Evolutionary conservation across 2,329 filamentous ascomycete genomes (phyloP).

Genomic region (Colletotrichum sp.): DNA sequence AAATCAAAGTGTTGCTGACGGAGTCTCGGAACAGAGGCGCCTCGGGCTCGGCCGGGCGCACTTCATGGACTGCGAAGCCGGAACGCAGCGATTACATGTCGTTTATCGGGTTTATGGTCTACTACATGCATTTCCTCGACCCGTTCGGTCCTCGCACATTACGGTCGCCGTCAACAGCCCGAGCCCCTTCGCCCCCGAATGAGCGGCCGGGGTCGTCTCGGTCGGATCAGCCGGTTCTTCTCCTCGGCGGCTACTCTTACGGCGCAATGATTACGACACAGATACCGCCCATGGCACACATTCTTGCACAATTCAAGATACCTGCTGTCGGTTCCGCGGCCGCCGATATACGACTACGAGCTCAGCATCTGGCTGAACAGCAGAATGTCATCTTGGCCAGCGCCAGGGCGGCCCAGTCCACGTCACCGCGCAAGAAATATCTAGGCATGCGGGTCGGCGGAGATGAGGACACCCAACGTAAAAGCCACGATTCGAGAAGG

Average conservation of each 20-base stretch:
- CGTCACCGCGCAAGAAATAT: constrained; percentile 24
- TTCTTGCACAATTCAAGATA: constrained; percentile 63
- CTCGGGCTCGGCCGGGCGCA: constrained; percentile 72
- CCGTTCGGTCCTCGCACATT: constrained; percentile 30
- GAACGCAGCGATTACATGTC: constrained; percentile 85
- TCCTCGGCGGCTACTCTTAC: constrained; percentile 88
- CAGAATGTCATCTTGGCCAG: constrained; percentile 55
- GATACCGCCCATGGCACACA: constrained; percentile 65
- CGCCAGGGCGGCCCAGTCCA: constrained; percentile 33
- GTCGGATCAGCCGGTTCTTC: constrained; percentile 37
- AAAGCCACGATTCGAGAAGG: constrained; percentile 41
- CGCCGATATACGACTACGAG: constrained; percentile 72
- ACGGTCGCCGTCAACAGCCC: neutral
- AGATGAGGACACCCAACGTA: constrained; percentile 45
- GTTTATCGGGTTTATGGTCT: constrained; percentile 77
- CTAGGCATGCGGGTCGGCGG: constrained; percentile 55
- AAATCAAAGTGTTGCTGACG: neutral
- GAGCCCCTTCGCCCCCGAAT: constrained; percentile 1
- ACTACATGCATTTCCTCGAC: constrained; percentile 70
- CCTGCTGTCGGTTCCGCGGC: constrained; percentile 60
- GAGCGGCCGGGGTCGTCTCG: neutral
- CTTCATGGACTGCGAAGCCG: constrained; percentile 84
- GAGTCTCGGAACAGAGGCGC: constrained; percentile 66
- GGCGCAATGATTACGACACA: constrained; percentile 81
- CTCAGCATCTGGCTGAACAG: constrained; percentile 68